Conservation (phyloP, 2,329 filamentous ascomycete species). For the Stemphylium beticola region DNA sequence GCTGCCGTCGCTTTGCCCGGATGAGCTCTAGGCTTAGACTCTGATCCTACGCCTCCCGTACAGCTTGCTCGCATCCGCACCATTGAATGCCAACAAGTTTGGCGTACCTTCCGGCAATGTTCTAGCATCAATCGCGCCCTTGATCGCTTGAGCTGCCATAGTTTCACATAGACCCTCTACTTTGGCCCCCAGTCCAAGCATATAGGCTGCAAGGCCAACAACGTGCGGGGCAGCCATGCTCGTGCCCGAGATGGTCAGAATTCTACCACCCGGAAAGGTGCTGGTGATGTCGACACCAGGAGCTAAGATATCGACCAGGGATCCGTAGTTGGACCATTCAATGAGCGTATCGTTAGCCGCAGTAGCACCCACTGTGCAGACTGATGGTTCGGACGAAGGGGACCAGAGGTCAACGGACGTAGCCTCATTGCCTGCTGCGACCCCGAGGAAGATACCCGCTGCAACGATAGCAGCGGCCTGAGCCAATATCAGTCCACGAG, state of each 20-base stretch:
- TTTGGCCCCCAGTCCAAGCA: constrained; percentile 59
- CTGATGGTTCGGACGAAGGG: constrained; percentile 44
- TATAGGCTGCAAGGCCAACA: constrained; percentile 70
- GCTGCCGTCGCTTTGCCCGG: not conserved
- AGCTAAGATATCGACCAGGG: constrained; percentile 45
- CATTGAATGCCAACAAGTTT: constrained; percentile 62
- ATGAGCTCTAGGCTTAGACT: not conserved
- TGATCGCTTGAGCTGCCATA: constrained; percentile 52
- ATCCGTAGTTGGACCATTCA: constrained; percentile 46
- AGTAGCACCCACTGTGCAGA: constrained; percentile 49
- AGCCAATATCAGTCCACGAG: not conserved
- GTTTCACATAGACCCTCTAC: constrained; percentile 53
- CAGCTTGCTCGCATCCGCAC: constrained; percentile 16
- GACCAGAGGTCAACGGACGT: constrained; percentile 34
- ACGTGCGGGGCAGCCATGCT: constrained; percentile 74
- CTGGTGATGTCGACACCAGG: constrained; percentile 51
- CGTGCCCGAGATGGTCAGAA: constrained; percentile 62
- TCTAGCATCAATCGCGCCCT: constrained; percentile 41
- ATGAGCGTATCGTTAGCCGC: constrained; percentile 39
- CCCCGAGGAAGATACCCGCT: constrained; percentile 46
- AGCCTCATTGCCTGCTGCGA: constrained; percentile 48
- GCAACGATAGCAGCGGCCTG: constrained; percentile 41
- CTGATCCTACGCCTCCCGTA: not conserved
- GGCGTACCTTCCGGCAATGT: constrained; percentile 50
- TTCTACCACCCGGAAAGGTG: constrained; percentile 51